Evolutionary conservation across 192 early-diverging fungal species (phyloP).

Genomic region (Mortierella antarctica): DNA sequence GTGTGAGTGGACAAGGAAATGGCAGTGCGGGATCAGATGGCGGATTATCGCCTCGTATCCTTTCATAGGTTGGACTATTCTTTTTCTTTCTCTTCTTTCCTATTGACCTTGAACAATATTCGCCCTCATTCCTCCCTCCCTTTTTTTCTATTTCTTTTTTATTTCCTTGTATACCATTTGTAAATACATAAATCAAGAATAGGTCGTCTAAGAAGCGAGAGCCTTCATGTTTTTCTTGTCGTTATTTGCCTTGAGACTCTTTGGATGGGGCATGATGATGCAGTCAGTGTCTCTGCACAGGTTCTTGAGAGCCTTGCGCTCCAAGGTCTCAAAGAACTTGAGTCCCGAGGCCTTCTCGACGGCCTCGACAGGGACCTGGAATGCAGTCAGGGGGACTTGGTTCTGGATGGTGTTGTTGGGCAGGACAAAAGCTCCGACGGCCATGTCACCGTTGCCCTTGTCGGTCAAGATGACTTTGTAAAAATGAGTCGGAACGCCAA

Average conservation of each 20-base stretch:
- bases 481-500: conserved; percentile 93
- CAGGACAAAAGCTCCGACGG: conserved; percentile 81
- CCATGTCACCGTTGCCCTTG: conserved; percentile 54
- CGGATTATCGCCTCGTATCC: not conserved
- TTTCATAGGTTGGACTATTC: not conserved
- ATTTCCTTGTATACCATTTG: not conserved
- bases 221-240: conserved; percentile 21
- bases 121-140: not conserved
- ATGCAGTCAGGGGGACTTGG: conserved; percentile 70
- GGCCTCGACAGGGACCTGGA: conserved; percentile 79
- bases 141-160: not conserved
- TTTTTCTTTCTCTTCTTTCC: not conserved
- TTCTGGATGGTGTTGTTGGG: conserved; percentile 83
- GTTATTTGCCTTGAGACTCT: conserved; percentile 25
- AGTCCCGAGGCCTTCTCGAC: conserved; percentile 77
- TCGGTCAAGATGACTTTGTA: conserved; percentile 90
- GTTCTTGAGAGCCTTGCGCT: conserved; percentile 56
- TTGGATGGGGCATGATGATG: conserved; percentile 43
- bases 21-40: not conserved
- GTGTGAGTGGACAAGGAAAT: not conserved
- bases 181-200: not conserved
- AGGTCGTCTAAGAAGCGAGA: conserved; percentile 24
- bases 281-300: conserved; percentile 63
- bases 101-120: not conserved
- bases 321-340: conserved; percentile 74